Evolutionary conservation across 345 rosid species (phyloP).

Genomic region (Heritiera littoralis): DNA sequence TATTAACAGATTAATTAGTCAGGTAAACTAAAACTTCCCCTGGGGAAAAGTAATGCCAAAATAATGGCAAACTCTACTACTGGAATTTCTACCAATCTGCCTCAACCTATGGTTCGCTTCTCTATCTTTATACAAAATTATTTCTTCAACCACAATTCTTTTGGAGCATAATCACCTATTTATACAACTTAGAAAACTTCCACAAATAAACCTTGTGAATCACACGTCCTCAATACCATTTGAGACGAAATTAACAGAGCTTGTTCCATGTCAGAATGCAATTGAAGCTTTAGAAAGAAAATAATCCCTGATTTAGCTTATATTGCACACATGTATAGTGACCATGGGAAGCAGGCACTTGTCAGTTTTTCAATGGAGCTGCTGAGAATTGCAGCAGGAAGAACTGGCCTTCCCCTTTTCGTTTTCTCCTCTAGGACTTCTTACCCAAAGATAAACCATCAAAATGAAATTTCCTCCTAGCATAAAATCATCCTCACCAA

Average conservation of each 20-base stretch:
- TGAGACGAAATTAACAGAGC: slow-evolving; percentile 22
- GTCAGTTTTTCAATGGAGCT: slow-evolving; percentile 20
- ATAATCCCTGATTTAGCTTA: slow-evolving; percentile 23
- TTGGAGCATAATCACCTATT: slow-evolving; percentile 25
- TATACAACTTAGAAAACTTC: slow-evolving; percentile 20
- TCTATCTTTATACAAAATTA: slow-evolving; percentile 29
- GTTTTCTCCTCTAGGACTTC: slow-evolving; percentile 14
- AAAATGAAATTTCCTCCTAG: slow-evolving; percentile 22
- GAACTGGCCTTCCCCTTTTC: slow-evolving; percentile 18
- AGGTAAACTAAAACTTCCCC: slow-evolving; percentile 19
- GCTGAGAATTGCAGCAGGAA: slow-evolving; percentile 19
- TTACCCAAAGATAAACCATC: slow-evolving; percentile 24
- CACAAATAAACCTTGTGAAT: slow-evolving; percentile 21
- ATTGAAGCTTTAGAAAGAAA: slow-evolving; percentile 29
- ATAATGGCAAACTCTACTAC: slow-evolving; percentile 23
- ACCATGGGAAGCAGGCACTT: slow-evolving; percentile 11
- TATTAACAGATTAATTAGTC: slow-evolving; percentile 20
- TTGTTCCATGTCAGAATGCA: slow-evolving; percentile 30
- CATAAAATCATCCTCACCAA: slow-evolving; percentile 20
- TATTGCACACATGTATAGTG: slow-evolving; percentile 35
- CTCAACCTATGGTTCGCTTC: slow-evolving; percentile 19
- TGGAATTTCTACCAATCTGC: slow-evolving; percentile 27
- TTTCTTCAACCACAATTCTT: slow-evolving; percentile 30
- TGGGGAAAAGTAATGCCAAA: slow-evolving; percentile 12
- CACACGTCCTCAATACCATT: slow-evolving; percentile 22